These are phyloP conservation scores for Scheffersomyces ergatensis DNA, from an alignment of 805 yeast species.

Conservation along the genomic window DNA sequence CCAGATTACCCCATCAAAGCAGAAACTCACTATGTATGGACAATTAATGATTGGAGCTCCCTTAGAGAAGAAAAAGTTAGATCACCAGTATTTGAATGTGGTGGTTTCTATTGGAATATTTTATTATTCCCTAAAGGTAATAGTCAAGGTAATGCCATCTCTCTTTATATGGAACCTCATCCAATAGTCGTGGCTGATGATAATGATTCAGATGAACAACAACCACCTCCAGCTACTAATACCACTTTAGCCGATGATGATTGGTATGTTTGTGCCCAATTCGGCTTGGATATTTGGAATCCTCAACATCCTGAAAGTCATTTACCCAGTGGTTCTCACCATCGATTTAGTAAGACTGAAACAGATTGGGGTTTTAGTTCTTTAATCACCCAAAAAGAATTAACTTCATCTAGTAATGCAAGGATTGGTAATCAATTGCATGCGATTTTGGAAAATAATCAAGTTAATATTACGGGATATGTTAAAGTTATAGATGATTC, in stretches of 20 bases:
- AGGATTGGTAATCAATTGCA: slow-evolving; percentile 18
- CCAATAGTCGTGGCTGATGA: slow-evolving; percentile 31
- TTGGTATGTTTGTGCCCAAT: slow-evolving; percentile 92
- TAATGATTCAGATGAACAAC: slow-evolving; percentile 11
- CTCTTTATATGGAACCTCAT: slow-evolving; percentile 80
- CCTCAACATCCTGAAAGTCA: slow-evolving; percentile 67
- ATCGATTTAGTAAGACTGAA: slow-evolving; percentile 71
- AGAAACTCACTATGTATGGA: slow-evolving; percentile 45
- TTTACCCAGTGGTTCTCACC: slow-evolving; percentile 63
- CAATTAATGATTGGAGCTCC: slow-evolving; percentile 46
- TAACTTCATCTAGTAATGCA: slow-evolving; percentile 16
- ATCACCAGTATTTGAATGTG: slow-evolving; percentile 50
- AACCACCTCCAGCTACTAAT: too few species aligned
- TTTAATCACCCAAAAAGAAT: slow-evolving; percentile 56
- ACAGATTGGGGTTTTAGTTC: slow-evolving; percentile 96
- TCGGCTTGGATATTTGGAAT: slow-evolving; percentile 80
- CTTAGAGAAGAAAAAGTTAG: slow-evolving; percentile 44
- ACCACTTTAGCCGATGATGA: slow-evolving; percentile 47
- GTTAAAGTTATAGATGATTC: slow-evolving; percentile 80
- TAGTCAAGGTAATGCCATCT: slow-evolving; percentile 49
- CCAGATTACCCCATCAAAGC: slow-evolving; percentile 39
- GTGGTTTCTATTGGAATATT: slow-evolving; percentile 65
- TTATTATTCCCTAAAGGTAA: slow-evolving; percentile 79
- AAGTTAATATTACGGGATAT: slow-evolving; percentile 70
- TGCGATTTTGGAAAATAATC: slow-evolving; percentile 50